Conservation (phyloP, 192 early-diverging fungal genomes). For the Backusella sp. region DNA sequence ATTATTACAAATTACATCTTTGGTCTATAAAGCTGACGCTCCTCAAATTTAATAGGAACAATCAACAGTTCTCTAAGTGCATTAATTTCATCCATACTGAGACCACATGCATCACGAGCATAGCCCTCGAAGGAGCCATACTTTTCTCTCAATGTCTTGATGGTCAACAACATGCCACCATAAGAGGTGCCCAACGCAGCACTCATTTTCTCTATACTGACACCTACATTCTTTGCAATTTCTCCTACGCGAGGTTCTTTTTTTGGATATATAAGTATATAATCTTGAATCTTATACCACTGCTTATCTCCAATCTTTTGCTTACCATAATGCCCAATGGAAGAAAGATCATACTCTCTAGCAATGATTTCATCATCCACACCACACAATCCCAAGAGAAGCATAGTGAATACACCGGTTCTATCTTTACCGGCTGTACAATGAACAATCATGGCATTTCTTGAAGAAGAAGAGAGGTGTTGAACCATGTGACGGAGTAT, state of each 20-base stretch:
- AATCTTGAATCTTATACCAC: too few relatives aligned
- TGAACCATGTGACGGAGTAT: conserved; percentile 45
- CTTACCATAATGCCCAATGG: conserved; percentile 37
- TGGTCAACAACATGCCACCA: conserved; percentile 27
- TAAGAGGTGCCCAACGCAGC: conserved; percentile 27
- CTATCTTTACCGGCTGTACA: conserved; percentile 74
- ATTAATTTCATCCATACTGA: conserved; percentile 37
- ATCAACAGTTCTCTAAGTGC: conserved; percentile 41
- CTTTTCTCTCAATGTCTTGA: conserved; percentile 37
- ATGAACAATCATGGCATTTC: conserved; percentile 55
- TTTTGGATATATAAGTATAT: too few relatives aligned
- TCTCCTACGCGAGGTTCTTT: conserved; percentile 24
- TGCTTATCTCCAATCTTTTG: too few relatives aligned
- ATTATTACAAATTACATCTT: conserved; percentile 3
- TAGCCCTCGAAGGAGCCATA: conserved; percentile 51
- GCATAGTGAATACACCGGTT: conserved; percentile 58
- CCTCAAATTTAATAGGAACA: conserved; percentile 40
- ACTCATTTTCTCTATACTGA: conserved; percentile 20
- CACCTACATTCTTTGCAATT: conserved; percentile 16
- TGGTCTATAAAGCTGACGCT: conserved; percentile 30
- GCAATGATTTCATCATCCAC: conserved; percentile 69
- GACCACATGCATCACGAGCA: conserved; percentile 36
- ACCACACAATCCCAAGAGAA: conserved; percentile 58
- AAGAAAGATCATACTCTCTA: conserved; percentile 60
- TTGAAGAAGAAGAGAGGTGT: conserved; percentile 17